Conservation (phyloP, 208 protist species). For the Borovskyia barvae region DNA sequence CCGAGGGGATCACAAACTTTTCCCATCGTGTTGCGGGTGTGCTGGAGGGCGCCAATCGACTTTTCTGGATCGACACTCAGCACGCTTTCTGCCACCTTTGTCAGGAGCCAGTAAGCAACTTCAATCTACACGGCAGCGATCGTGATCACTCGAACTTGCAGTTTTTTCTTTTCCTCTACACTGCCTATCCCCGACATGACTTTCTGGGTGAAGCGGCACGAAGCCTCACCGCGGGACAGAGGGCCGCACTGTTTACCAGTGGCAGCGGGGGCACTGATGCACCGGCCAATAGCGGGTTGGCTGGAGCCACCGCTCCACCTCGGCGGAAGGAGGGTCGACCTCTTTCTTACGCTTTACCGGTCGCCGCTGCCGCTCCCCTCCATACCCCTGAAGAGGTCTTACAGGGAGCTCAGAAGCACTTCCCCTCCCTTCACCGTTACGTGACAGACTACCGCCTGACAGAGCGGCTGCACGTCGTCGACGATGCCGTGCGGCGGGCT, state of each 20-base stretch:
- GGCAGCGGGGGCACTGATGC: neutral
- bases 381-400: constrained; percentile 13
- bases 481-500: constrained; percentile 72
- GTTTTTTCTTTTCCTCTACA: constrained; percentile 83
- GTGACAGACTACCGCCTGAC: constrained; percentile 39
- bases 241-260: neutral
- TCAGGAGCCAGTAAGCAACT: constrained; percentile 68
- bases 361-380: neutral
- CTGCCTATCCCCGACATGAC: constrained; percentile 49
- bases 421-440: constrained; percentile 51
- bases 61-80: constrained; percentile 68
- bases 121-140: constrained; percentile 63
- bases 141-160: constrained; percentile 82
- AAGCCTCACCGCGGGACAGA: neutral
- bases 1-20: no score
- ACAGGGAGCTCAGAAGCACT: constrained; percentile 18
- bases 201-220: constrained; percentile 4
- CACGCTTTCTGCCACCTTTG: constrained; percentile 79
- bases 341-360: no score
- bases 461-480: constrained; percentile 75
- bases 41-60: constrained; percentile 83
- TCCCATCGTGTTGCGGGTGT: no score
- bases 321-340: no score
- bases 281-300: neutral
- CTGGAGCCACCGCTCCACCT: neutral